Conservation (phyloP, 495 filamentous ascomycete species). For the Penicillium lagena region DNA sequence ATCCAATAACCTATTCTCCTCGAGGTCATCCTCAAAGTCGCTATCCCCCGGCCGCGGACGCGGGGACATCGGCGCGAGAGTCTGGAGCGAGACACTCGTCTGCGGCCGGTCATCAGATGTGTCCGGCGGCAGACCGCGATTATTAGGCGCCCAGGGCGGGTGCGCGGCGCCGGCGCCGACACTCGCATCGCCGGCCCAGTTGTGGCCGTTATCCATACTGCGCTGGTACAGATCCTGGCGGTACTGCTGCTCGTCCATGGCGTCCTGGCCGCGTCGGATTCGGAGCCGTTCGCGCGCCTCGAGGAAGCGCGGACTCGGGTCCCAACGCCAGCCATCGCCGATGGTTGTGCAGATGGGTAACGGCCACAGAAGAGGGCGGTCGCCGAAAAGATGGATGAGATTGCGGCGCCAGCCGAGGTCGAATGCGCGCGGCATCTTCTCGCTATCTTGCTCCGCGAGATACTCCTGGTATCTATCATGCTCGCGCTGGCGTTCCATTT, state of each 20-base stretch:
- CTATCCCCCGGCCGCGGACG: slow-evolving; percentile 38
- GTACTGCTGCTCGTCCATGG: slow-evolving; percentile 42
- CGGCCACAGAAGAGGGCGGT: slow-evolving; percentile 60
- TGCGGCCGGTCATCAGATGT: slow-evolving; percentile 38
- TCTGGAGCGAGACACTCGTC: slow-evolving; percentile 50
- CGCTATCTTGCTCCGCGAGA: slow-evolving; percentile 77
- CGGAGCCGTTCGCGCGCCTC: slow-evolving; percentile 57
- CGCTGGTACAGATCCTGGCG: slow-evolving; percentile 34
- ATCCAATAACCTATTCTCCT: slow-evolving; percentile 18
- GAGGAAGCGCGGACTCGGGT: slow-evolving; percentile 66
- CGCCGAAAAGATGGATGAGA: slow-evolving; percentile 76
- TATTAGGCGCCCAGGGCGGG: slow-evolving; percentile 16
- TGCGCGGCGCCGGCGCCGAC: slow-evolving; percentile 5
- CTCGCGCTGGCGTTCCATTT: slow-evolving; percentile 66
- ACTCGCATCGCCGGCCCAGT: slow-evolving; percentile 21
- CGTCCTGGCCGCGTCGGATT: slow-evolving; percentile 51
- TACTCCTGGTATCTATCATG: slow-evolving; percentile 76
- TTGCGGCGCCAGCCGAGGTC: slow-evolving; percentile 79
- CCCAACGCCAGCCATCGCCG: slow-evolving; percentile 96
- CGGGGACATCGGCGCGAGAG: slow-evolving; percentile 38
- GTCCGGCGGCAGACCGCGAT: slow-evolving; percentile 42
- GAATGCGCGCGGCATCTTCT: slow-evolving; percentile 86
- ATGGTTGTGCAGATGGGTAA: slow-evolving; percentile 78
- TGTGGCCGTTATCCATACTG: slow-evolving; percentile 28
- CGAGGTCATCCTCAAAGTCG: slow-evolving; percentile 31